Percentiles rank a stretch among this genome's conserved stretches.
phyloP scores from a whole-genome alignment of 2,329 filamentous ascomycete genomes.

The Pseudopithomyces chartarum region DNA sequence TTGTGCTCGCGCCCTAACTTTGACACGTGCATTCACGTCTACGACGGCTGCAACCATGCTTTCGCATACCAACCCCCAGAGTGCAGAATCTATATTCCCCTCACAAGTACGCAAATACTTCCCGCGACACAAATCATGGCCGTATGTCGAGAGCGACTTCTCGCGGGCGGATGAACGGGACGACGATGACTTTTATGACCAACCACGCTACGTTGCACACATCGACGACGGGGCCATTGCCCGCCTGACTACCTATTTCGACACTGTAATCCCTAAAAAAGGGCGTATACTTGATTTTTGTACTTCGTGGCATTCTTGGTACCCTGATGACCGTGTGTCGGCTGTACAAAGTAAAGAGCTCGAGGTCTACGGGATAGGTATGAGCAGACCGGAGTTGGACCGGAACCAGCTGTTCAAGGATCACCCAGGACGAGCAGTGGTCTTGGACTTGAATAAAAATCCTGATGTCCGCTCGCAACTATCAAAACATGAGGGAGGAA shows the following conservation, averaged over 20 bases:
- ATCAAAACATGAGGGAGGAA: neutral
- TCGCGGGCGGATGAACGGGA: slow-evolving; percentile 42
- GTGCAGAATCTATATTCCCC: neutral
- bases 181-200: slow-evolving; percentile 41
- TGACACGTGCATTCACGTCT: slow-evolving; percentile 1
- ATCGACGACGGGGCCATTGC: slow-evolving; percentile 58
- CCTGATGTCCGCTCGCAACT: slow-evolving; percentile 32
- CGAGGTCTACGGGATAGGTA: slow-evolving; percentile 54
- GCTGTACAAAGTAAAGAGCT: slow-evolving; percentile 39
- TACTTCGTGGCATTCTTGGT: slow-evolving; percentile 56
- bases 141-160: slow-evolving; percentile 39
- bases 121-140: slow-evolving; percentile 1
- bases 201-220: slow-evolving; percentile 58
- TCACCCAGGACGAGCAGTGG: slow-evolving; percentile 36
- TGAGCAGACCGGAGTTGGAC: slow-evolving; percentile 54
- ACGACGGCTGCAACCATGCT: neutral
- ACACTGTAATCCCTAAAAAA: slow-evolving; percentile 45
- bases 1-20: neutral
- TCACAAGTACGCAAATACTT: neutral
- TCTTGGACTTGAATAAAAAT: slow-evolving; percentile 52
- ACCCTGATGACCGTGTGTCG: slow-evolving; percentile 40
- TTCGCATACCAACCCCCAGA: neutral
- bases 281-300: slow-evolving; percentile 57
- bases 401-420: slow-evolving; percentile 43
- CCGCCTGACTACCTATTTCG: slow-evolving; percentile 53